Base-by-base conservation (phyloP, 2,329 filamentous ascomycete species). In the Volutella citrinella region DNA sequence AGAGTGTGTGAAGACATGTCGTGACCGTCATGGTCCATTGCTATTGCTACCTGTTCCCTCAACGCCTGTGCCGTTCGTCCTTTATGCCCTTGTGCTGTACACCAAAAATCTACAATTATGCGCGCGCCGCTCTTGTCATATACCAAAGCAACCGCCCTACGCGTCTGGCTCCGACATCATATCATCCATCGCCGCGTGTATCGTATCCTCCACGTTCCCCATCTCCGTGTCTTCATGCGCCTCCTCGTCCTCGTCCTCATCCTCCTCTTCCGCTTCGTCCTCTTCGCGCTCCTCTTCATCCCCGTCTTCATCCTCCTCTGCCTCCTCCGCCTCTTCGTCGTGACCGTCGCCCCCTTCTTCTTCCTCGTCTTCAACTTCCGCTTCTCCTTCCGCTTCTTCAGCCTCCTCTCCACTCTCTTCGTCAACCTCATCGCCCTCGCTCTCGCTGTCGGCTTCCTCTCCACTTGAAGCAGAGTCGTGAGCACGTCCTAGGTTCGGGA, bases 401-500 rank as follows among this genome's bases (percentile, higher is more conserved):
- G 33, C 42, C 3, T 33, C 46, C n/a, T 41, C 45, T 1, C 43
- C 44, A 7, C 40, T 45, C 10, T 50, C 46, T 4, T 46, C 47
- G 7, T 43, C 46, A 5, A 49, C 55, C 11, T 59, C 56, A 9
- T 61, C 59, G 2, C 55, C 63, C 19, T 59, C 61, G 26, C 52
- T 57, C 31, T 62, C 60, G 26, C 52, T 57, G 15, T 63, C 61
- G 1, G 55, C 57, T 3, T 64, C 61, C 29, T 60, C 61, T 14
- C 58, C 59, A 20, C 59, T 60, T 5, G 36, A 49, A 42, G 61
- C 60, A 4, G 42, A 56, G 13, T 32, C 56, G 19, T 29, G 55
- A 31, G 44, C 49, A 25, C 45, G 55, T 25, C 41, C 53, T 13
- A 77, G 48, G 37, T 72, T 72, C 0, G 73, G 72, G 33, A 78